phyloP scores from a whole-genome alignment of 73 alveolate genomes.

The Diophrys sp. region DNA sequence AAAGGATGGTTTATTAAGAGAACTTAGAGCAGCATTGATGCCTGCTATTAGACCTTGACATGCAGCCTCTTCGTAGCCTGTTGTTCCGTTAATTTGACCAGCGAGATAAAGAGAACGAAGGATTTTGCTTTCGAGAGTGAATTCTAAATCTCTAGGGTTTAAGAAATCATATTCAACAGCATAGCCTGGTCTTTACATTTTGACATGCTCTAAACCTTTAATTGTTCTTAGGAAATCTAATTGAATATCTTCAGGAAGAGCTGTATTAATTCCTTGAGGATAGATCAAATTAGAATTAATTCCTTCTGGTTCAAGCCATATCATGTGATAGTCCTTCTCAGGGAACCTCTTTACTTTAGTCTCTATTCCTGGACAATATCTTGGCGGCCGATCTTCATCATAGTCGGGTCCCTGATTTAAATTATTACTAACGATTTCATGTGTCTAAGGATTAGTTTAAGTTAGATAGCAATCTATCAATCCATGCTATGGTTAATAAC shows the following conservation, averaged over 20 bases:
- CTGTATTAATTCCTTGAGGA: conserved; percentile 67
- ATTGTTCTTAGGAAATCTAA: conserved; percentile 35
- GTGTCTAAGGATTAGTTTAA: conserved; percentile 43
- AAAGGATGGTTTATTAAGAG: conserved; percentile 25
- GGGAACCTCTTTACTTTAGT: conserved; percentile 53
- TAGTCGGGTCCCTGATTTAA: conserved; percentile 32
- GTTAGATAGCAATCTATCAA: conserved; percentile 50
- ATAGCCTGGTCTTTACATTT: conserved; percentile 51
- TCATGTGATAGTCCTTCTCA: conserved; percentile 48
- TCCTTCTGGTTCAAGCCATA: conserved; percentile 81
- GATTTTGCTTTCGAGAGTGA: conserved; percentile 51
- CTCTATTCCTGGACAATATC: conserved; percentile 70
- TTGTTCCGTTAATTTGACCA: conserved; percentile 69
- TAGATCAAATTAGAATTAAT: conserved; percentile 41
- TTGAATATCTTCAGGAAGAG: conserved; percentile 58
- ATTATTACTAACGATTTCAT: conserved; percentile 25
- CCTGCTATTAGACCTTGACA: conserved; percentile 68
- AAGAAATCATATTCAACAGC: conserved; percentile 63
- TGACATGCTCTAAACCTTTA: conserved; percentile 38
- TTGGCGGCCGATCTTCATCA: conserved; percentile 64
- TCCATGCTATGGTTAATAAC: conserved; percentile 3
- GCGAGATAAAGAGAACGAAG: conserved; percentile 48
- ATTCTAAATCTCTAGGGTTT: conserved; percentile 47
- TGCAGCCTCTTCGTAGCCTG: conserved; percentile 78
- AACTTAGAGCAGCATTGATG: conserved; percentile 46